Conservation (phyloP, 805 yeast genomes). For the Hanseniaspora lachancei region DNA sequence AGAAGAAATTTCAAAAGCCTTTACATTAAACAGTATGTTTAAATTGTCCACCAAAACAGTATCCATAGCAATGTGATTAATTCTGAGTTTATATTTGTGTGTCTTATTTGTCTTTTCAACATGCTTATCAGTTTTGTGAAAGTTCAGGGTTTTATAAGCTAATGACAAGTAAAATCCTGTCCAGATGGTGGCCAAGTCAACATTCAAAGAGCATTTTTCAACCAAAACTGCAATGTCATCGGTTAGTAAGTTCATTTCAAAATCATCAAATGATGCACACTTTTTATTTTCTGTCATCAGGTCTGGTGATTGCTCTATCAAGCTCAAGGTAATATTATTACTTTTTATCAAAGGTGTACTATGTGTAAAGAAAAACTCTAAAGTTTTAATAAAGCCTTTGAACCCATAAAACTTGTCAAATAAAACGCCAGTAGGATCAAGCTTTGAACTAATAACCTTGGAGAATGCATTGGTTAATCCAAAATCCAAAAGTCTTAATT, state of each 20-base stretch:
- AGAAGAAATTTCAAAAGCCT: background rate
- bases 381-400: constrained; percentile 18
- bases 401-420: constrained; percentile 11
- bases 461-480: constrained; percentile 4
- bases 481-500: background rate
- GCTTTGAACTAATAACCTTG: constrained; percentile 12
- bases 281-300: constrained; percentile 8
- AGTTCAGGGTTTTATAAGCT: background rate
- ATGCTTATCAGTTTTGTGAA: background rate
- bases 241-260: constrained; percentile 14
- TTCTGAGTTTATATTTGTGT: background rate
- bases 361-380: constrained; percentile 8
- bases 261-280: constrained; percentile 17
- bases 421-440: constrained; percentile 20
- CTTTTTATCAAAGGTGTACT: background rate
- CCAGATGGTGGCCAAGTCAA: constrained; percentile 13
- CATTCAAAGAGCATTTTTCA: background rate
- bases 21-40: constrained; percentile 17
- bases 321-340: background rate
- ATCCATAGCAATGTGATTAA: constrained; percentile 14
- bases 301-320: background rate
- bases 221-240: background rate
- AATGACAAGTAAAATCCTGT: constrained; percentile 16
- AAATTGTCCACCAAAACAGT: constrained; percentile 21
- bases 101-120: background rate